Percentiles rank a stretch among this genome's conserved stretches.
Conservation (phyloP, 129 eudicot genomes). For the Flaveria robusta region DNA sequence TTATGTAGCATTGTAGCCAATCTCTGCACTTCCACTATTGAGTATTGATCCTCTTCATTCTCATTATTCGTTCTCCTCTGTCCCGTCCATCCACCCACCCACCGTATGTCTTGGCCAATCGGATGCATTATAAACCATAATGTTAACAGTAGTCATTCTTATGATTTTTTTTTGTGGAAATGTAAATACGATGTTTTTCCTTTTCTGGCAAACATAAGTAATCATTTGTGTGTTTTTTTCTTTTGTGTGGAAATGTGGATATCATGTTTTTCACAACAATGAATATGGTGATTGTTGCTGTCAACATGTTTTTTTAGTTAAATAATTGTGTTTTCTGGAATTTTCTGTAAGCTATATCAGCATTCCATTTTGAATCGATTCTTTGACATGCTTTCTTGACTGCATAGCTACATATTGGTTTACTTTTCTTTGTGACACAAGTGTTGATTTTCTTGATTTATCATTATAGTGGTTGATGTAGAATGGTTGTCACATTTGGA, state of each 20-base stretch:
- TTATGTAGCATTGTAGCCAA: neutral
- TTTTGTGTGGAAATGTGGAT: neutral
- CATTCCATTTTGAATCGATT: neutral
- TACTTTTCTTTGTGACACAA: neutral
- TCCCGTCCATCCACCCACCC: neutral
- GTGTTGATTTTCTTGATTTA: neutral
- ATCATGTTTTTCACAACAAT: neutral
- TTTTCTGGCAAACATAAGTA: neutral
- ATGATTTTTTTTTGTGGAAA: neutral
- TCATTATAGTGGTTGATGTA: neutral
- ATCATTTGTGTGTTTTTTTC: neutral
- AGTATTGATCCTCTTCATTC: neutral
- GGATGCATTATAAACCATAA: neutral
- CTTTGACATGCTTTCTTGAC: neutral
- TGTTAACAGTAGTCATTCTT: neutral
- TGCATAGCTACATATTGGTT: slow-evolving; percentile 8
- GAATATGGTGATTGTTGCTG: neutral
- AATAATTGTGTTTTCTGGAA: neutral
- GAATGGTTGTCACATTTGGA: neutral
- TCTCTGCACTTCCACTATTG: too few species aligned
- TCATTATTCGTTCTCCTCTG: neutral
- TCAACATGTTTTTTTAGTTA: neutral
- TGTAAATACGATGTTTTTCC: neutral
- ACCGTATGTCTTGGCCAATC: neutral
- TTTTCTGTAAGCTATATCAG: neutral